Evolutionary conservation across 139 green algal genomes (phyloP).

Genomic region (Tetradesmus lagerheimii): DNA sequence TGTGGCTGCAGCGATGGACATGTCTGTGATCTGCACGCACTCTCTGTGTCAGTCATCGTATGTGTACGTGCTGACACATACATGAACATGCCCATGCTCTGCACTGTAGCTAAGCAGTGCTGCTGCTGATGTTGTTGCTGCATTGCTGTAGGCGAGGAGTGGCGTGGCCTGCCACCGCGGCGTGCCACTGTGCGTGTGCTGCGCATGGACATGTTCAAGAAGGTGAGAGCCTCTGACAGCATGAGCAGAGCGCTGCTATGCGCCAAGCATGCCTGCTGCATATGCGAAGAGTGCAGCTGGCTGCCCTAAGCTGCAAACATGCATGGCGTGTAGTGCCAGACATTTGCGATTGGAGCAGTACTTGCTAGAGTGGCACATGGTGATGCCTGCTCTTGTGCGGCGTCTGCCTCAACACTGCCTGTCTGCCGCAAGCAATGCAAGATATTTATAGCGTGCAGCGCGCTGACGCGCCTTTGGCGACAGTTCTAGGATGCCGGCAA

Average conservation of each 20-base stretch:
- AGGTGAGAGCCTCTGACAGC: conserved; percentile 23
- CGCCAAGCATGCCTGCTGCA: neutral
- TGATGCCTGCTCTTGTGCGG: too few relatives aligned
- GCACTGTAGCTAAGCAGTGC: neutral
- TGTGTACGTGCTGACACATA: neutral
- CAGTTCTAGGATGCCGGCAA: too few relatives aligned
- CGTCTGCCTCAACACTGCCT: too few relatives aligned
- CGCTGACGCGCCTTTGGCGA: too few relatives aligned
- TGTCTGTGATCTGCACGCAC: too few relatives aligned
- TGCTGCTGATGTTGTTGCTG: neutral
- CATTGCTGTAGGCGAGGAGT: conserved; percentile 66
- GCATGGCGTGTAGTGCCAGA: too few relatives aligned
- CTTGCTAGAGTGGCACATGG: too few relatives aligned
- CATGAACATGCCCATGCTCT: neutral
- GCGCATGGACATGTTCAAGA: conserved; percentile 82
- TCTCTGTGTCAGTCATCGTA: neutral
- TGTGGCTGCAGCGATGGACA: neutral
- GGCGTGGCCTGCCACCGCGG: conserved; percentile 66
- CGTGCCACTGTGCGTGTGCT: conserved; percentile 78
- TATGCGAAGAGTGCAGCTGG: conserved; percentile 72
- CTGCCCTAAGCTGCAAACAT: too few relatives aligned
- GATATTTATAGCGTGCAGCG: too few relatives aligned
- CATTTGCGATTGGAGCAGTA: too few relatives aligned
- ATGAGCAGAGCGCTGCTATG: too few relatives aligned
- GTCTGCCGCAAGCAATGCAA: too few relatives aligned